Evolutionary conservation across 768 basidiomycete genomes (phyloP).

Genomic region (Tulasnella sp.): DNA sequence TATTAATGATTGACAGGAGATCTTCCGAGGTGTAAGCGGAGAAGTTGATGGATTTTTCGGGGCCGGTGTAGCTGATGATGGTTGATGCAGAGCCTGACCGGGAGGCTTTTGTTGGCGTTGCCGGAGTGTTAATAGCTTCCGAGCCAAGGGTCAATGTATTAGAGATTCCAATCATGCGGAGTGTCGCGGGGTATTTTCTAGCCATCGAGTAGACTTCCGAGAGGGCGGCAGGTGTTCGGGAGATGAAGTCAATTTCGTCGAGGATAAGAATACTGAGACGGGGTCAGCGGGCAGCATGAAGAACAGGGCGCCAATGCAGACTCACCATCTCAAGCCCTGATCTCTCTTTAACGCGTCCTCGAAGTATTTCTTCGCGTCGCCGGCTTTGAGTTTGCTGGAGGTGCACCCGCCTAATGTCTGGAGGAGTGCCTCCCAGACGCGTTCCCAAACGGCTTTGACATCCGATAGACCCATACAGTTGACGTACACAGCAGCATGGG

Average conservation of each 20-base stretch:
- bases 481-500: constrained; percentile 11
- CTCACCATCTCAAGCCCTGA: constrained; percentile 17
- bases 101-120: constrained; percentile 4
- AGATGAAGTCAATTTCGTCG: constrained; percentile 17
- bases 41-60: constrained; percentile 17
- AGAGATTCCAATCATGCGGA: constrained; percentile 19
- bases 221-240: constrained; percentile 1
- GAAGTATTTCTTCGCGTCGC: constrained; percentile 11
- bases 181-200: neutral
- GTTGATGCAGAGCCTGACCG: neutral
- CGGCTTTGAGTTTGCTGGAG: constrained; percentile 1
- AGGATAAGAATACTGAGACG: constrained; percentile 15
- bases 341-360: constrained; percentile 12
- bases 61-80: neutral
- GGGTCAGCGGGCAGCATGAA: neutral
- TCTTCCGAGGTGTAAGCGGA: constrained; percentile 17
- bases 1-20: constrained; percentile 14
- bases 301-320: neutral
- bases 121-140: neutral
- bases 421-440: constrained; percentile 12
- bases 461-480: constrained; percentile 20
- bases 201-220: constrained; percentile 17
- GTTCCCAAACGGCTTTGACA: constrained; percentile 14
- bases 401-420: constrained; percentile 4
- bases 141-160: constrained; percentile 17